Conservation (phyloP, 1,284 basidiomycete genomes). For the Tilletia indica region DNA sequence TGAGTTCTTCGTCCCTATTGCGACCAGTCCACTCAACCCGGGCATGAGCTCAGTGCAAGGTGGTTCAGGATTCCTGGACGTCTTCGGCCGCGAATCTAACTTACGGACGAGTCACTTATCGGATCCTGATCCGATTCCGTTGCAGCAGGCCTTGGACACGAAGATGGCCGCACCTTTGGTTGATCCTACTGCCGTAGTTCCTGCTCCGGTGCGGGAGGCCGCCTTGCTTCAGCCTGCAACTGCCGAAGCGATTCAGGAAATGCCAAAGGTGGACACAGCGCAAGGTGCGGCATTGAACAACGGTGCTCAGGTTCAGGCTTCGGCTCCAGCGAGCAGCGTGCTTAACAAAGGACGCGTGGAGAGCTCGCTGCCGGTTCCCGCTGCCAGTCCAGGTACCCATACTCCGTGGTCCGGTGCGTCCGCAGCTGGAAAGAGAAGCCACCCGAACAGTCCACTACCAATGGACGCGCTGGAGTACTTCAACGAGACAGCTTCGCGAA, state of each 20-base stretch:
- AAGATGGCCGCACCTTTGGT: too few species aligned
- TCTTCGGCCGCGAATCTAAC: background rate
- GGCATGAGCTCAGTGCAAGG: slow-evolving; percentile 20
- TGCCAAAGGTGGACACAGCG: too few species aligned
- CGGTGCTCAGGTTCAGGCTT: background rate
- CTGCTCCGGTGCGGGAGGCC: too few species aligned
- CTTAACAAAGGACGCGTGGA: background rate
- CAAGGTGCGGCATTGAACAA: too few species aligned
- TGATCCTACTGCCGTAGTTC: too few species aligned
- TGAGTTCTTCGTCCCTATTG: slow-evolving; percentile 82
- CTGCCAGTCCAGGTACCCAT: background rate
- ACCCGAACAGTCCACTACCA: slow-evolving; percentile 37
- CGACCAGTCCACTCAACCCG: slow-evolving; percentile 70
- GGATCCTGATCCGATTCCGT: too few species aligned
- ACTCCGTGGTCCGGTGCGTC: background rate
- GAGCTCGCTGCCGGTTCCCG: background rate
- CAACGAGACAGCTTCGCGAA: slow-evolving; percentile 67
- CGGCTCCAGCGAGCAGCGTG: background rate
- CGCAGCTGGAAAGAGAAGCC: background rate
- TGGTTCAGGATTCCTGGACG: background rate
- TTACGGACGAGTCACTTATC: too few species aligned
- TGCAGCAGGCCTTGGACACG: too few species aligned
- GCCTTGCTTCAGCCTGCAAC: too few species aligned
- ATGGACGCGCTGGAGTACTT: slow-evolving; percentile 82
- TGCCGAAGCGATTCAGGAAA: too few species aligned